Conservation (phyloP, 2,329 filamentous ascomycete genomes). For the Penicillium sumatraense region DNA sequence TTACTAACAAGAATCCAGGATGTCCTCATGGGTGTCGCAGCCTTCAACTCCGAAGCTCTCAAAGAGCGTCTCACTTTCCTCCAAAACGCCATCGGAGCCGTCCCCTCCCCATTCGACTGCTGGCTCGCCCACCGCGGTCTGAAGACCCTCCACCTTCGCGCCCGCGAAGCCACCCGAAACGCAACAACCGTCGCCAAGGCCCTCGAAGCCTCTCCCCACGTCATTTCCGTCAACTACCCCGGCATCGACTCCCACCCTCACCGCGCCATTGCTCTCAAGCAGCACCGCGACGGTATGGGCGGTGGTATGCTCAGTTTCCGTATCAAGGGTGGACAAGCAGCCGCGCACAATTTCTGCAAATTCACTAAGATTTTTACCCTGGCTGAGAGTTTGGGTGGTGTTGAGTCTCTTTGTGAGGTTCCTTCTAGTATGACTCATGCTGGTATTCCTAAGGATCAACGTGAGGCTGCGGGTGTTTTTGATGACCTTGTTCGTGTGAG, state of each 20-base stretch:
- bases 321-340: conserved; percentile 80
- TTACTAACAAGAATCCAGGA: conserved; percentile 56
- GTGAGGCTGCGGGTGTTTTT: conserved; percentile 90
- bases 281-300: conserved; percentile 92
- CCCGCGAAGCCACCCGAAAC: conserved; percentile 81
- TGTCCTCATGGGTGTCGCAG: conserved; percentile 95
- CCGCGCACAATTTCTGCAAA: conserved; percentile 92
- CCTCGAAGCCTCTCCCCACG: conserved; percentile 78
- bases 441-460: conserved; percentile 86
- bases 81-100: conserved; percentile 95
- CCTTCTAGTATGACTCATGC: conserved; percentile 97
- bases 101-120: conserved; percentile 93
- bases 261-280: conserved; percentile 79
- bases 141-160: conserved; percentile 94
- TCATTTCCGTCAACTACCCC: conserved; percentile 93
- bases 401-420: conserved; percentile 90
- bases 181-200: conserved; percentile 76
- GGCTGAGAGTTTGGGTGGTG: conserved; percentile 87
- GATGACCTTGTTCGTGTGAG: conserved; percentile 93
- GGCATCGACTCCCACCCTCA: conserved; percentile 87
- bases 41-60: conserved; percentile 86
- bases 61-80: conserved; percentile 81
- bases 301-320: conserved; percentile 98
- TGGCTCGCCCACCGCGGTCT: conserved; percentile 97
- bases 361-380: conserved; percentile 87